Evolutionary conservation across 208 protist genomes (phyloP).

Genomic region (Angomonas desouzai): DNA sequence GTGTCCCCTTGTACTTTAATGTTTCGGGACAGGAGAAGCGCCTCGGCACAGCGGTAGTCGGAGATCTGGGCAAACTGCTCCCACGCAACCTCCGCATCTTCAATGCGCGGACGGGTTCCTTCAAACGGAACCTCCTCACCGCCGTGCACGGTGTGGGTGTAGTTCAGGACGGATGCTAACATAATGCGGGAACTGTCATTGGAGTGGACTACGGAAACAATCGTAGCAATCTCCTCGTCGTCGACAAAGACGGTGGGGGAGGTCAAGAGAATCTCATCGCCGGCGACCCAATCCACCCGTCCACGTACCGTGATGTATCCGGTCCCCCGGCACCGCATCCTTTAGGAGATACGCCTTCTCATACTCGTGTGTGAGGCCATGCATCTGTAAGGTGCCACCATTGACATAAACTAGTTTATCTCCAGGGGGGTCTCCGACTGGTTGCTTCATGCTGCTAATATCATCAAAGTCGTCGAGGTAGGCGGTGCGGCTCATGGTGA

Average conservation of each 20-base stretch:
- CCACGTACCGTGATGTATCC: conserved; percentile 19
- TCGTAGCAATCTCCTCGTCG: conserved; percentile 33
- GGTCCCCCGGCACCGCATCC: conserved; percentile 21
- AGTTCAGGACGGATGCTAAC: conserved; percentile 27
- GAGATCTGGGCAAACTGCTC: not conserved
- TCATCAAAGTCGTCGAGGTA: conserved; percentile 17
- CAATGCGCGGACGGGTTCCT: not conserved
- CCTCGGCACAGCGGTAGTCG: conserved; percentile 21
- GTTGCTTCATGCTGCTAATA: conserved; percentile 10
- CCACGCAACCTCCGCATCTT: not conserved
- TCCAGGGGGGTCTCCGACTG: conserved; percentile 14
- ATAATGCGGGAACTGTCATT: conserved; percentile 22
- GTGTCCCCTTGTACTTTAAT: conserved; percentile 52
- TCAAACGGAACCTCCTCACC: not conserved
- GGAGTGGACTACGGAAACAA: conserved; percentile 17
- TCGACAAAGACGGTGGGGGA: conserved; percentile 18
- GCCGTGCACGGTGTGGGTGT: conserved; percentile 22
- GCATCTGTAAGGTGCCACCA: conserved; percentile 33
- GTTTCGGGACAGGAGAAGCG: conserved; percentile 48
- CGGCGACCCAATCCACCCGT: conserved; percentile 44
- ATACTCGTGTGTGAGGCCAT: conserved; percentile 17
- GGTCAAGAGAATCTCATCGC: conserved; percentile 45
- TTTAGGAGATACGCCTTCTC: conserved; percentile 8
- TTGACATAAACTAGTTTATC: conserved; percentile 26
- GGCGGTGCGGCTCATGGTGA: conserved; percentile 18